Evolutionary conservation across 208 protist species (phyloP).

Genomic region (Trypanosoma cruzi): DNA sequence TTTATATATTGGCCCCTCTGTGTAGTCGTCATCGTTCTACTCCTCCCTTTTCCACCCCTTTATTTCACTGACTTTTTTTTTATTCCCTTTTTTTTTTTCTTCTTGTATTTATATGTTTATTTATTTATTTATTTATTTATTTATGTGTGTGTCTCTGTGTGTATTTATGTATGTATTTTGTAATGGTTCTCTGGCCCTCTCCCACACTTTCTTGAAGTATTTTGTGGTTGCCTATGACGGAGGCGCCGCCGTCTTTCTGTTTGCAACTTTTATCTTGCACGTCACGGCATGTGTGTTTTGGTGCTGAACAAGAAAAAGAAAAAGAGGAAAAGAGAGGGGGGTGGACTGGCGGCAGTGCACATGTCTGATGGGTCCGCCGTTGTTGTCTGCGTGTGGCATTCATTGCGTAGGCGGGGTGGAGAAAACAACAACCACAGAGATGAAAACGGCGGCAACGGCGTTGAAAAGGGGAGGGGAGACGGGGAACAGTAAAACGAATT

Average conservation of each 20-base stretch:
- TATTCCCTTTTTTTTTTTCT: constrained; percentile 19
- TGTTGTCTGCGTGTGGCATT: no score
- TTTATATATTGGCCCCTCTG: no score
- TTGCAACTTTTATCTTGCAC: background rate
- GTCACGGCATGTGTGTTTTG: background rate
- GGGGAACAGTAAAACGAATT: no score
- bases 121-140: background rate
- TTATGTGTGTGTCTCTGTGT: background rate
- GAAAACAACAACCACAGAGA: no score
- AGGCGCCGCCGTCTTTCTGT: background rate
- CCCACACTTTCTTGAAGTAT: background rate
- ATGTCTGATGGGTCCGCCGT: no score
- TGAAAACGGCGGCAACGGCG: no score
- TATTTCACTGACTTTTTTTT: constrained; percentile 1
- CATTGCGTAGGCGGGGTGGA: background rate
- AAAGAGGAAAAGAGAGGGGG: background rate
- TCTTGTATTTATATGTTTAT: background rate
- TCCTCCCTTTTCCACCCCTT: background rate
- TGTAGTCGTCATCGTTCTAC: background rate
- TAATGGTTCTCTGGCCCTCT: background rate
- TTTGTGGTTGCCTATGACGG: background rate
- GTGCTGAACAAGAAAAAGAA: background rate
- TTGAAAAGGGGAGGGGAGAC: no score
- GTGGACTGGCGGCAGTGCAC: no score
- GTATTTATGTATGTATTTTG: background rate